Evolutionary conservation across 345 rosid genomes (phyloP).

Genomic region (Syzygium aqueum): DNA sequence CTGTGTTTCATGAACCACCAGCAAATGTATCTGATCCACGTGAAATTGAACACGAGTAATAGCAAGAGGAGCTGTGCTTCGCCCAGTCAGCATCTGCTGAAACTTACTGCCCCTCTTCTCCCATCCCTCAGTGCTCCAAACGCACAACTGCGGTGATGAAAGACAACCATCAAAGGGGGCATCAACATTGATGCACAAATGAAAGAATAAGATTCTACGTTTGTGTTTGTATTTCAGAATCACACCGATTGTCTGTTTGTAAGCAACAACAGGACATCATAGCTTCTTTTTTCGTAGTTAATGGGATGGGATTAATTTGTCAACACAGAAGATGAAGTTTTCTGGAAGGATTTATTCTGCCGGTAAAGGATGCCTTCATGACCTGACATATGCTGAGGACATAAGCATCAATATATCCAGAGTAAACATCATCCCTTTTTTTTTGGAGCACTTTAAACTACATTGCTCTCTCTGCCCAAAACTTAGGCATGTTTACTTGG

Average conservation of each 20-base stretch:
- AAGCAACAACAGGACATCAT: background rate
- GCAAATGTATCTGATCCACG: constrained; percentile 49
- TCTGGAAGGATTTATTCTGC: background rate
- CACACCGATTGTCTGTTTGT: background rate
- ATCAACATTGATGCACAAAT: background rate
- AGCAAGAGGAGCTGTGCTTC: constrained; percentile 34
- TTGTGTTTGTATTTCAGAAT: background rate
- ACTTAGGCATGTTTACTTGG: background rate
- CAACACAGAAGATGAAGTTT: background rate
- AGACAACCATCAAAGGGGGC: background rate
- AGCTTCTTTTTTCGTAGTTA: background rate
- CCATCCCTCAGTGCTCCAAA: constrained; percentile 83
- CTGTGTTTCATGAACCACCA: constrained; percentile 76
- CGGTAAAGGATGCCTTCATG: background rate
- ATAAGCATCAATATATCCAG: background rate
- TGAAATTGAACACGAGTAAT: constrained; percentile 81
- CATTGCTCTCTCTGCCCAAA: background rate
- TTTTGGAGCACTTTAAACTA: background rate
- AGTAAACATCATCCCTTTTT: background rate
- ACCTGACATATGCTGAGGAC: background rate
- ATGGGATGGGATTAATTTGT: background rate
- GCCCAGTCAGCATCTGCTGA: constrained; percentile 44
- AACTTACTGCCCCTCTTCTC: constrained; percentile 47
- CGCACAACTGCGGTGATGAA: constrained; percentile 42
- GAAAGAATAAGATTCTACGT: no score